Conservation (phyloP, 345 rosid species). For the Populus pruinosa region DNA sequence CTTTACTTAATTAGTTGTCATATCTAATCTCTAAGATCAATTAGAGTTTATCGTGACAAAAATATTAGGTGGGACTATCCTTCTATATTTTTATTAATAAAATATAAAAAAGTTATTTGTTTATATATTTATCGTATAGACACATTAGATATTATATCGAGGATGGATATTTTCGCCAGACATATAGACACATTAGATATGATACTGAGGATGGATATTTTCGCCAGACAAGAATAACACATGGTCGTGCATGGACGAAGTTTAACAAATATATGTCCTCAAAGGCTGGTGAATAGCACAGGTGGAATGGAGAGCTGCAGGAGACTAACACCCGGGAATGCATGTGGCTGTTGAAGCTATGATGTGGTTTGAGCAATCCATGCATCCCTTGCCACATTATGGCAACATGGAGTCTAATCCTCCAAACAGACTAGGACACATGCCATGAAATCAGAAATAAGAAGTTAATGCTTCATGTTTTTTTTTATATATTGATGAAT, state of each 20-base stretch:
- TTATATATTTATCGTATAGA: too few species aligned
- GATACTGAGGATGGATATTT: too few species aligned
- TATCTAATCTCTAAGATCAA: too few species aligned
- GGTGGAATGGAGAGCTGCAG: not conserved
- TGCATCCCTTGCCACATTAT: not conserved
- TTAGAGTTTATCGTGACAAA: too few species aligned
- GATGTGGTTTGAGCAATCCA: not conserved
- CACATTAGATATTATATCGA: too few species aligned
- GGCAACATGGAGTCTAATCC: not conserved
- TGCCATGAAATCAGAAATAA: not conserved
- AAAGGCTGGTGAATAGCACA: not conserved
- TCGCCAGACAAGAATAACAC: not conserved
- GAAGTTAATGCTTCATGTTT: too few species aligned
- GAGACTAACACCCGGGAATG: not conserved
- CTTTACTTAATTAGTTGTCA: too few species aligned
- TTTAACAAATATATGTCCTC: not conserved
- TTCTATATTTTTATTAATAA: too few species aligned
- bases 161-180: too few species aligned
- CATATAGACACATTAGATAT: too few species aligned
- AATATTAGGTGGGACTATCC: too few species aligned
- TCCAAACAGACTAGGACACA: not conserved
- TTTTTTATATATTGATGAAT: not conserved
- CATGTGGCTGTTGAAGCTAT: not conserved
- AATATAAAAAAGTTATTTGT: too few species aligned
- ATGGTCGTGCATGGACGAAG: not conserved